Conservation (phyloP, 2,329 filamentous ascomycete genomes). For the Trichoderma simmonsii region DNA sequence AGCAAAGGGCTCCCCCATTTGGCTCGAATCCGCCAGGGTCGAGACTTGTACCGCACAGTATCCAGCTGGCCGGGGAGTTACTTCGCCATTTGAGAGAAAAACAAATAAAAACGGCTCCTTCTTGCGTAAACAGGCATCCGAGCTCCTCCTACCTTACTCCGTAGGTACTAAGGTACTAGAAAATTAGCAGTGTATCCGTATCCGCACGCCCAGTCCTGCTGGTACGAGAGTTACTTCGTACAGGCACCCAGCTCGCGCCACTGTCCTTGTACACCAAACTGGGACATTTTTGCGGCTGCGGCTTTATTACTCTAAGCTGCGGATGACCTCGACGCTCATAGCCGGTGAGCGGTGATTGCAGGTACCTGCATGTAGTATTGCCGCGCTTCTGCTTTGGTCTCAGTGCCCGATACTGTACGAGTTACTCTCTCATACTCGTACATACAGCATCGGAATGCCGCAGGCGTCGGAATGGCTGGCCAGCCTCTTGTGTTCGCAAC, state of each 20-base stretch:
- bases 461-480: not conserved
- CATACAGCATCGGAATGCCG: constrained; percentile 10
- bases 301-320: not conserved
- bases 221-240: not conserved
- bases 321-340: not conserved
- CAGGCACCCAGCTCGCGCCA: not conserved
- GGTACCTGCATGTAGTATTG: not conserved
- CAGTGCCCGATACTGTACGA: not conserved
- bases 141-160: not conserved
- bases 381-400: not conserved
- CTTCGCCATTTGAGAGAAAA: not conserved
- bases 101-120: not conserved
- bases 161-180: not conserved
- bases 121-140: constrained; percentile 4
- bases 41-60: constrained; percentile 13
- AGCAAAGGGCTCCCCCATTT: not conserved
- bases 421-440: not conserved
- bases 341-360: not conserved
- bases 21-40: constrained; percentile 1
- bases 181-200: constrained; percentile 5
- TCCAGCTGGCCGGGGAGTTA: not conserved
- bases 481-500: not conserved
- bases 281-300: not conserved
- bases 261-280: not conserved
- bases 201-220: not conserved